A percentile compares a stretch with the other conserved stretches of the same genome.
Evolutionary conservation across 306 rosid genomes (phyloP).

Genomic region (Gillenia trifoliata): DNA sequence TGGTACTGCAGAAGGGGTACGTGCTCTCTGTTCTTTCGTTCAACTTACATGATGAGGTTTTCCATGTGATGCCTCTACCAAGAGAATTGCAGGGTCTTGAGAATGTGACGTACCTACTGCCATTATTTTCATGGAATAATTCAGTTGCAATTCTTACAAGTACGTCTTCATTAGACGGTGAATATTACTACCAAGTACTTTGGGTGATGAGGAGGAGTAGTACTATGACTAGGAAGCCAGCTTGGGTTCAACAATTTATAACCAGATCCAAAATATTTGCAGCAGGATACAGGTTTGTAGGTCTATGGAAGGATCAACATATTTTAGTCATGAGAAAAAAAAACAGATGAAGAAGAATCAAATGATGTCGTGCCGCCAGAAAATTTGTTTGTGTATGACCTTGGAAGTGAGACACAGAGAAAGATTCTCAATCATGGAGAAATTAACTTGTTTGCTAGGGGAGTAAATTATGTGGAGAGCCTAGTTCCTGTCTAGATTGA

Average conservation of each 20-base stretch:
- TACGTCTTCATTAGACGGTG: neutral
- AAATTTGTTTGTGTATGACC: neutral
- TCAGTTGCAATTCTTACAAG: neutral
- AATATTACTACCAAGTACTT: neutral
- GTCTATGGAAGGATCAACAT: slow-evolving; percentile 1
- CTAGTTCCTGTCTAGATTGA: neutral
- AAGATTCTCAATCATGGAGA: neutral
- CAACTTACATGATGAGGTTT: neutral
- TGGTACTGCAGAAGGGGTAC: too few species aligned
- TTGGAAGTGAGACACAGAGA: neutral
- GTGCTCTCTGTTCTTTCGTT: neutral
- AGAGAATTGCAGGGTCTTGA: neutral
- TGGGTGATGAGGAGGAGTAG: neutral
- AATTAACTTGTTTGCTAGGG: neutral
- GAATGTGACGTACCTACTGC: too few species aligned
- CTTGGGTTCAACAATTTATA: neutral
- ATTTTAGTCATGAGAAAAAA: neutral
- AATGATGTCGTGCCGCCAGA: neutral
- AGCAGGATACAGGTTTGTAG: neutral
- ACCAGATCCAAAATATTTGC: neutral
- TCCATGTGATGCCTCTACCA: neutral
- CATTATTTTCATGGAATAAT: neutral
- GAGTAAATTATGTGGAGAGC: neutral
- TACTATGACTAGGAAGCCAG: neutral
- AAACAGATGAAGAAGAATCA: neutral